Base-by-base conservation (phyloP, 257 asterid genomes). In the Nicotiana tomentosiformis region DNA sequence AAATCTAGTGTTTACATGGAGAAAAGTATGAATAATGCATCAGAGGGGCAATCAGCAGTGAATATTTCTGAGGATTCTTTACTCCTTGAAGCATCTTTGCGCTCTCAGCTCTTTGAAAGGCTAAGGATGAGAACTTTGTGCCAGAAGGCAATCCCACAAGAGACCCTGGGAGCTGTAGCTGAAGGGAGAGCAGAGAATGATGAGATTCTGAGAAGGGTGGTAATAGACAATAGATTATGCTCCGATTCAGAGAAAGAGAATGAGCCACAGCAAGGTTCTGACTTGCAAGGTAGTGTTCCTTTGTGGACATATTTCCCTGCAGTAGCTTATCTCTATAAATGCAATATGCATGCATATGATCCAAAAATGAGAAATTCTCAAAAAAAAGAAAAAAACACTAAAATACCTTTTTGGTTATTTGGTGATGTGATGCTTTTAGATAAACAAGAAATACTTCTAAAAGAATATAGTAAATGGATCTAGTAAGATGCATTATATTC, bases 101-200 rank as follows among this genome's bases (percentile, higher is more conserved):
- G 91, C 84, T 86, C 92, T 83, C 90, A 89, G 84, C 92, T 89
- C 10, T 79, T 88, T 82, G 88, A 88, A 84, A 89, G 86, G 78
- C 80, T 89, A 26, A 82, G 78, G 81, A 83, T 15, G 70, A 88
- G 83, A 84, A 70, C 85, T 68, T 72, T 89, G 82, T 64, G 88
- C 46, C 82, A 77, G 82, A 86, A 85, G 81, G 61, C 66, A 66
- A 83, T 43, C 49, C 35, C 82, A 51, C 83, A 78, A 29, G 83
- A 74, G 76, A 83, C 79, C 81, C 49, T 12, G 58, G 85, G 76
- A 60, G 66, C 78, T 55, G 46, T 66, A 66, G 86, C 81, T 84
- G 88, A 82, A 82, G 80, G 68, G 14, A 66, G 82, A 58, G 20
- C 66, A 46, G 88, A 82, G 80, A 82, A 78, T 60, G 82, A 81